Percentiles rank a stretch among this genome's conserved stretches.
phyloP scores from a whole-genome alignment of 2,329 filamentous ascomycete genomes.

The Dryadomyces quercus-mongolicae region DNA sequence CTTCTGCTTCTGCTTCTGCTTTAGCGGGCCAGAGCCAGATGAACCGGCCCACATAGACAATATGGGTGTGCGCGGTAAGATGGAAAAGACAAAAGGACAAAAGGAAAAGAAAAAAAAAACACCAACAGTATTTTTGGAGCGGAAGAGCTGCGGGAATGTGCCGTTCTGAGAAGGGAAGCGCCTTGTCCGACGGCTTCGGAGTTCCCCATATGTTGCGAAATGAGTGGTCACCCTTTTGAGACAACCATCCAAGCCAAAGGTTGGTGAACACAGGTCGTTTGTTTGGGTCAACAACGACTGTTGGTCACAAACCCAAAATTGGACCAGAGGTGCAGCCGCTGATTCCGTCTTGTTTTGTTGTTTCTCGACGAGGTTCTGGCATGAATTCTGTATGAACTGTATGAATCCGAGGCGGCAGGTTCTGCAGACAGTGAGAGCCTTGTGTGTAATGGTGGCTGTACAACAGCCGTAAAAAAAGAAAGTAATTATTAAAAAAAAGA shows the following conservation, averaged over 20 bases:
- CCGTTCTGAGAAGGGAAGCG: neutral
- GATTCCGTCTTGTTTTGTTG: no score
- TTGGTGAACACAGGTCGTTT: neutral
- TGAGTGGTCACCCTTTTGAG: conserved; percentile 11
- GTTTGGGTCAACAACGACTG: neutral
- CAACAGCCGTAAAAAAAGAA: no score
- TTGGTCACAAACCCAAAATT: neutral
- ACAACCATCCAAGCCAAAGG: neutral
- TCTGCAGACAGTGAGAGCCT: no score
- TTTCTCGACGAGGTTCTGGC: no score
- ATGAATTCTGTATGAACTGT: no score
- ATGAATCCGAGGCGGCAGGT: no score
- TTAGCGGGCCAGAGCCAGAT: neutral
- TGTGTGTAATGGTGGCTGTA: no score
- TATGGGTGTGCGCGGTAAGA: neutral
- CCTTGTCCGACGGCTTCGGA: conserved; percentile 11
- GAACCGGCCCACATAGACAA: neutral
- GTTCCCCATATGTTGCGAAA: conserved; percentile 15
- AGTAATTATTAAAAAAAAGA: no score
- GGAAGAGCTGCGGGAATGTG: neutral
- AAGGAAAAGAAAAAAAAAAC: no score
- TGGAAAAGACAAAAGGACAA: neutral
- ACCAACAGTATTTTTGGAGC: neutral
- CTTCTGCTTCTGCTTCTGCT: no score
- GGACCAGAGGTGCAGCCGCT: no score